Evolutionary conservation across 225 moss, liverwort and hornwort genomes (phyloP).

Genomic region (Polytrichum commune): DNA sequence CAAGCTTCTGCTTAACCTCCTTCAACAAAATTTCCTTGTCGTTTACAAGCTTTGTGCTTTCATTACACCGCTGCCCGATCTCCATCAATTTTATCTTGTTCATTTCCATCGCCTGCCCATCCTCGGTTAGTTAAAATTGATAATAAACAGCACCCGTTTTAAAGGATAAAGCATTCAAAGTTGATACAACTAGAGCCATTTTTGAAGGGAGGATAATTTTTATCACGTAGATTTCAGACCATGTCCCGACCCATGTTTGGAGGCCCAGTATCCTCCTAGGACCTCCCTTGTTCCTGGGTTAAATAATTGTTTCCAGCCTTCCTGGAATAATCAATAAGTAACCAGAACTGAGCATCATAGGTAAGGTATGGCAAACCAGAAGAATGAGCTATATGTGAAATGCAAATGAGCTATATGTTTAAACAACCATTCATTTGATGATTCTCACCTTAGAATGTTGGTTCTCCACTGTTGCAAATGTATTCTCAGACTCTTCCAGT

Average conservation of each 20-base stretch:
- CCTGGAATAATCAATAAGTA: not conserved
- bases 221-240: not conserved
- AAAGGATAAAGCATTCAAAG: too few relatives aligned
- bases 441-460: constrained; percentile 6
- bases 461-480: constrained; percentile 1
- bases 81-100: constrained; percentile 1
- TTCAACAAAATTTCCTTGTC: constrained; percentile 6
- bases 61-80: constrained; percentile 6
- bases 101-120: constrained; percentile 8
- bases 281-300: too few relatives aligned
- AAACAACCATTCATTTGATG: not conserved
- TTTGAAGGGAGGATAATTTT: too few relatives aligned
- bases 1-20: constrained; percentile 5
- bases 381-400: too few relatives aligned
- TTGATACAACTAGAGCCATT: too few relatives aligned
- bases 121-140: too few relatives aligned
- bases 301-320: not conserved
- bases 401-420: too few relatives aligned
- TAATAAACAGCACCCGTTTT: not conserved
- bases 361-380: too few relatives aligned
- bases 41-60: not conserved
- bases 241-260: too few relatives aligned
- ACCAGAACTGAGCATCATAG: not conserved
- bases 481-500: constrained; percentile 7
- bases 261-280: too few relatives aligned